Evolutionary conservation across 2,329 filamentous ascomycete species (phyloP).

Genomic region (Aureobasidium melanogenum): DNA sequence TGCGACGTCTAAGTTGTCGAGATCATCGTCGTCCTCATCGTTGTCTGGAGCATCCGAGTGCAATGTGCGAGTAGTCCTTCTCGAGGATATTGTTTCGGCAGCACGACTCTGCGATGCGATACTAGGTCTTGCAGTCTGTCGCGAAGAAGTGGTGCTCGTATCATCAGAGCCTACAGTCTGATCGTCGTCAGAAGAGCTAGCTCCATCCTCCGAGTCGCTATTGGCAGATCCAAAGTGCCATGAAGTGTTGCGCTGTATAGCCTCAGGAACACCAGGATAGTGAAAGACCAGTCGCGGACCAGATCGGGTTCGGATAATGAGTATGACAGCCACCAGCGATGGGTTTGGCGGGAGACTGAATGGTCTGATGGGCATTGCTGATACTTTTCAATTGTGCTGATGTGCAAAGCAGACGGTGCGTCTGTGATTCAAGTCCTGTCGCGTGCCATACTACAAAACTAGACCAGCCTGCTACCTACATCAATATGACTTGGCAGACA

Average conservation of each 20-base stretch:
- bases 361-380: slow-evolving; percentile 12
- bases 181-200: slow-evolving; percentile 4
- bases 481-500: neutral
- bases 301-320: slow-evolving; percentile 67
- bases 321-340: slow-evolving; percentile 59
- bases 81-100: neutral
- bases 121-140: slow-evolving; percentile 2
- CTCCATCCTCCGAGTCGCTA: slow-evolving; percentile 10
- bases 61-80: slow-evolving; percentile 13
- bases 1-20: slow-evolving; percentile 2
- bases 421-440: neutral
- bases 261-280: slow-evolving; percentile 50
- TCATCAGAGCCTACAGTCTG: slow-evolving; percentile 1
- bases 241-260: neutral
- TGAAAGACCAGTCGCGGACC: slow-evolving; percentile 80
- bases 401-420: neutral
- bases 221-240: slow-evolving; percentile 10
- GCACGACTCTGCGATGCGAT: slow-evolving; percentile 7
- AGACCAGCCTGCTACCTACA: neutral
- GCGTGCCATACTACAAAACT: neutral
- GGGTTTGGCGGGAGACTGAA: slow-evolving; percentile 40
- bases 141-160: neutral
- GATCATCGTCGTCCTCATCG: slow-evolving; percentile 14
- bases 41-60: slow-evolving; percentile 16
- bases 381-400: neutral